Base-by-base conservation (phyloP, 169 alveolate genomes). In the Pseudocohnilembus persalinus region DNA sequence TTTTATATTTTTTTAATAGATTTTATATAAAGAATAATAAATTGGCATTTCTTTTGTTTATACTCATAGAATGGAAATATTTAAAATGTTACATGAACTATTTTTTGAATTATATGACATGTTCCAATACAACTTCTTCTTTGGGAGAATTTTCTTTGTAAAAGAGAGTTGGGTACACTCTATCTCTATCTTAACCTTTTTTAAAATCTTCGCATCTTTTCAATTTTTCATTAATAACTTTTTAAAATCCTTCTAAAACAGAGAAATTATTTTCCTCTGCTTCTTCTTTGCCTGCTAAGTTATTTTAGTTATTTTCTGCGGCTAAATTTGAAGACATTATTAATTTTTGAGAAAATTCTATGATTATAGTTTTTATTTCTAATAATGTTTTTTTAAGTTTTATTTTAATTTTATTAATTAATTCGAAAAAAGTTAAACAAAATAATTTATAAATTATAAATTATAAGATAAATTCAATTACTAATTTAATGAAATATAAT, bases 91-190 rank as follows among this genome's bases (percentile, higher is more conserved):
- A 81, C 87, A 87, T 83, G 82, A 95, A 95, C 87, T 93, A 88
- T 68, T 88, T 81, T 81, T 95, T 86, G 81, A 92, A 95, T 83
- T 93, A 94, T 16, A 89, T 88, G 6, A 95, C 97, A 85, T 93
- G 96, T 77, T 95, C 97, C 32, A 95, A 83, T 6, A 93, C 94
- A 74, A 93, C 84, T 77, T 95, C 97, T 81, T 95, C 97, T 76
- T 95, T 93, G 11, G 94, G 88, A 4, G 96, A 85, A 83, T 95
- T 95, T 81, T 92, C 96, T 79, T 63, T 86, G 64, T 86, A 86
- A 29, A 35, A 65, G 20, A 81, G 73, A 29, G 90, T 81, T 31
- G 81, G 32, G 29, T 49, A 6, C 31, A 79, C 90, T 72, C 33
- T 31, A 31, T 81, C 77, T 73, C 25, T 15, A 11, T 73, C 77